A percentile compares a stretch with the other conserved stretches of the same genome.
Evolutionary conservation across 495 filamentous ascomycete species (phyloP).

Genomic region (Aspergillus sclerotiicarbonarius): DNA sequence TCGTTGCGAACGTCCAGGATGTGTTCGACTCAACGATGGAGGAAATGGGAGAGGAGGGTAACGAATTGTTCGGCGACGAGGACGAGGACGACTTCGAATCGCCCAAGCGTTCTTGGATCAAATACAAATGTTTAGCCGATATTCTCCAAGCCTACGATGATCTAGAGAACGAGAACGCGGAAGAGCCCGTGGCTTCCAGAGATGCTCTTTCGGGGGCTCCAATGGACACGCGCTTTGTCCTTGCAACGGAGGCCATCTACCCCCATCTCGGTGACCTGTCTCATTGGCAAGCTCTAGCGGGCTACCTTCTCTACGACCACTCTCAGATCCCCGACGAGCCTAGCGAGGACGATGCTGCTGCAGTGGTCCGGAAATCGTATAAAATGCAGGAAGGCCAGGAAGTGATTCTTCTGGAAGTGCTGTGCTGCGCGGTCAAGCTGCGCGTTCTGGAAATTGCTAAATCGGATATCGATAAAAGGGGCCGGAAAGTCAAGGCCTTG

Average conservation of each 20-base stretch:
- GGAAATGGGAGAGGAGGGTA: slow-evolving; percentile 79
- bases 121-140: slow-evolving; percentile 84
- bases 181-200: slow-evolving; percentile 24
- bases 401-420: slow-evolving; percentile 77
- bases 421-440: slow-evolving; percentile 73
- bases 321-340: slow-evolving; percentile 55
- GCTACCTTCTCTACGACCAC: slow-evolving; percentile 90
- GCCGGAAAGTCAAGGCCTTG: slow-evolving; percentile 61
- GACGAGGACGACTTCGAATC: slow-evolving; percentile 70
- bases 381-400: slow-evolving; percentile 78
- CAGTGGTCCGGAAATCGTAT: slow-evolving; percentile 60
- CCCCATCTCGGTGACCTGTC: slow-evolving; percentile 73
- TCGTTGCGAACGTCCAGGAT: slow-evolving; percentile 80
- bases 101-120: slow-evolving; percentile 80
- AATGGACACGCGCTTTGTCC: slow-evolving; percentile 74
- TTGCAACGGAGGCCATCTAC: slow-evolving; percentile 82
- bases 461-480: slow-evolving; percentile 53
- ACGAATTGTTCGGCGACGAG: slow-evolving; percentile 60
- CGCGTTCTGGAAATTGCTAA: slow-evolving; percentile 60
- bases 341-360: slow-evolving; percentile 50
- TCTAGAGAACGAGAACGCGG: slow-evolving; percentile 45
- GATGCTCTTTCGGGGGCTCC: slow-evolving; percentile 39
- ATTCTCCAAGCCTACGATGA: slow-evolving; percentile 76
- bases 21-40: slow-evolving; percentile 76
- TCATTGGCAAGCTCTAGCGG: slow-evolving; percentile 85